Conservation (phyloP, 2,329 filamentous ascomycete genomes). For the Fusarium sp. region DNA sequence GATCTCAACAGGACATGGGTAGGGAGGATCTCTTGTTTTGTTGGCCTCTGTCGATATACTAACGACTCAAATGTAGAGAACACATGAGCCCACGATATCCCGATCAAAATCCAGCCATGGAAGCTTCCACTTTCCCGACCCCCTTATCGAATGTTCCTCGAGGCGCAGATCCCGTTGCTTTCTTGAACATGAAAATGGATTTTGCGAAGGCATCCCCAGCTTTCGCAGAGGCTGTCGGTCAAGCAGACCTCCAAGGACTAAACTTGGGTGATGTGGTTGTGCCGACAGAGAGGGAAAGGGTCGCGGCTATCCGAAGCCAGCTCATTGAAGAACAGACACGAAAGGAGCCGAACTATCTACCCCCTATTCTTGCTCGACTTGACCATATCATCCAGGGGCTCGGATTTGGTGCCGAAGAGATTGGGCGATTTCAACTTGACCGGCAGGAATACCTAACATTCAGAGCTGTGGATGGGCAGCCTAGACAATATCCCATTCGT, state of each 20-base stretch:
- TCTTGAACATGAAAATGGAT: constrained; percentile 68
- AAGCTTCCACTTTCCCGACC: constrained; percentile 61
- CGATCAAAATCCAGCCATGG: constrained; percentile 61
- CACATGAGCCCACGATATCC: constrained; percentile 60
- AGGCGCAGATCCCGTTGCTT: constrained; percentile 65
- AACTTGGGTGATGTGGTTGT: constrained; percentile 66
- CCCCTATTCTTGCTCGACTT: constrained; percentile 69
- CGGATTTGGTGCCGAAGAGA: constrained; percentile 64
- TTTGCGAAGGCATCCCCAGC: constrained; percentile 66
- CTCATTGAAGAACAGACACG: constrained; percentile 68
- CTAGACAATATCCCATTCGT: constrained; percentile 61
- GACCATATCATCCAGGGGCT: constrained; percentile 66
- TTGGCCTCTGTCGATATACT: constrained; percentile 61
- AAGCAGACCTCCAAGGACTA: constrained; percentile 58
- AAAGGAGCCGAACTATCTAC: constrained; percentile 71
- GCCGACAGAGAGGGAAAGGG: constrained; percentile 63
- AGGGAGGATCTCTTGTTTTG: constrained; percentile 60
- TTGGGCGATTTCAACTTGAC: constrained; percentile 63
- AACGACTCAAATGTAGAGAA: constrained; percentile 62
- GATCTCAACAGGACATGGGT: constrained; percentile 56
- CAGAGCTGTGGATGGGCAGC: constrained; percentile 61
- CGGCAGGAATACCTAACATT: constrained; percentile 68
- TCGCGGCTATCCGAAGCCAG: constrained; percentile 61
- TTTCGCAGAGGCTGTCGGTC: constrained; percentile 67
- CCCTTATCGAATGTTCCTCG: constrained; percentile 56